Evolutionary conservation across 2,329 filamentous ascomycete genomes (phyloP).

Genomic region (Aspergillus carbonarius): DNA sequence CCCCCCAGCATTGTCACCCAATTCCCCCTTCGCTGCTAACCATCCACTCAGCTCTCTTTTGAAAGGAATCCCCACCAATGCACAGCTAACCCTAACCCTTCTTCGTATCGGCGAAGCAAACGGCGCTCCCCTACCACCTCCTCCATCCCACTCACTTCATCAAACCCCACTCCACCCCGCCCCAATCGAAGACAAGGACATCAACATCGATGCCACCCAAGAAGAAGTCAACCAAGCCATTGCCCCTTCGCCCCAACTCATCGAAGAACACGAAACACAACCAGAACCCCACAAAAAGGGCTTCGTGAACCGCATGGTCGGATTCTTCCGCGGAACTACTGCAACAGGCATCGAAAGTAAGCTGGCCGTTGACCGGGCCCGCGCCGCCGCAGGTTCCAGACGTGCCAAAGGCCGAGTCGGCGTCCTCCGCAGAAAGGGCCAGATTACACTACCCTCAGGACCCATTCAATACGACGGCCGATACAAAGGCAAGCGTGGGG

Average conservation of each 20-base stretch:
- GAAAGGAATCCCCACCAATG: constrained; percentile 81
- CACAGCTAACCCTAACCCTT: constrained; percentile 76
- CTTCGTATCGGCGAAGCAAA: constrained; percentile 80
- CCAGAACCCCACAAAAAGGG: constrained; percentile 31
- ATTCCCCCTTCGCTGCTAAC: constrained; percentile 15
- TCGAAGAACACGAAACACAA: neutral
- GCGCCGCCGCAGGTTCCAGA: constrained; percentile 60
- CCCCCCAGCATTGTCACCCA: no score
- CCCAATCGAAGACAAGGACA: constrained; percentile 54
- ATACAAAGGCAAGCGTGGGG: constrained; percentile 68
- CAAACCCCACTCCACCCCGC: constrained; percentile 53
- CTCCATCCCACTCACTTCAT: constrained; percentile 43
- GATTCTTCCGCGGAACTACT: constrained; percentile 67
- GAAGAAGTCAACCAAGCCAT: constrained; percentile 67
- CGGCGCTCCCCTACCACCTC: constrained; percentile 71
- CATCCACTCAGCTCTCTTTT: constrained; percentile 59
- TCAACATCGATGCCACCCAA: constrained; percentile 60
- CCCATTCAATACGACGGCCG: constrained; percentile 76
- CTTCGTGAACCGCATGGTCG: constrained; percentile 52
- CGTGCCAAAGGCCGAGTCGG: constrained; percentile 69
- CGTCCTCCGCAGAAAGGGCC: constrained; percentile 57
- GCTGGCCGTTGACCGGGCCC: constrained; percentile 68
- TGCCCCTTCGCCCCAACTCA: constrained; percentile 46
- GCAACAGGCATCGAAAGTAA: constrained; percentile 72
- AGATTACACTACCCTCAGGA: constrained; percentile 52